Evolutionary conservation across 2,329 filamentous ascomycete species (phyloP).

Genomic region (Coniochaeta ligniaria): DNA sequence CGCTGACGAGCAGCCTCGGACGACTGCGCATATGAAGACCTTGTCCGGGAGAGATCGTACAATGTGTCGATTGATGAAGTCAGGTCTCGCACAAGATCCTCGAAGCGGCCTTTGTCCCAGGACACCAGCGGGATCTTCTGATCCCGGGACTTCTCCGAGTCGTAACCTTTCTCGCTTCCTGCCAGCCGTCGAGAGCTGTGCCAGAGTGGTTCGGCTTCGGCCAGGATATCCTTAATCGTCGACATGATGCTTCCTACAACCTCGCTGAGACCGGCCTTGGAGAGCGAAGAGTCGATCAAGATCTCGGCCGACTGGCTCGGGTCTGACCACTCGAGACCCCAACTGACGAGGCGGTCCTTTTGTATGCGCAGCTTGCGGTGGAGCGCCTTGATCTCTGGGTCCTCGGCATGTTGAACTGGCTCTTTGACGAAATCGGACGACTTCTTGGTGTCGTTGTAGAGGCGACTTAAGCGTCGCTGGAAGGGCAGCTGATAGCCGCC

Average conservation of each 20-base stretch:
- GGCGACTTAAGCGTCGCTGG: conserved; percentile 58
- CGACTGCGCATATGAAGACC: conserved; percentile 36
- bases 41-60: conserved; percentile 66
- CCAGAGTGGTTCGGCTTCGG: conserved; percentile 69
- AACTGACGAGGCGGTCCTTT: conserved; percentile 70
- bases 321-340: conserved; percentile 78
- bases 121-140: conserved; percentile 49
- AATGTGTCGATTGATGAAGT: conserved; percentile 74
- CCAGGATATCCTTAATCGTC: conserved; percentile 73
- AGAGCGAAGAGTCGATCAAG: conserved; percentile 64
- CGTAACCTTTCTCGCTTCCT: conserved; percentile 27
- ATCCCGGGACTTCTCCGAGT: conserved; percentile 27
- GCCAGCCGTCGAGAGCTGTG: conserved; percentile 45
- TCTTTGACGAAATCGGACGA: conserved; percentile 67
- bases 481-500: conserved; percentile 49
- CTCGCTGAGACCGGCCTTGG: conserved; percentile 68
- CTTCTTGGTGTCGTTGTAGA: conserved; percentile 77
- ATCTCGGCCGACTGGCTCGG: conserved; percentile 47
- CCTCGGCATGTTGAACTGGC: conserved; percentile 53
- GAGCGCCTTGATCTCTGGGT: conserved; percentile 63
- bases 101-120: conserved; percentile 67
- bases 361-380: conserved; percentile 75
- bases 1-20: conserved; percentile 22
- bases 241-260: conserved; percentile 72
- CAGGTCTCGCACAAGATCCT: conserved; percentile 66